Percentiles rank a stretch among this genome's conserved stretches.
Conservation (phyloP, 1,284 basidiomycete species). For the Puccinia hordei region DNA sequence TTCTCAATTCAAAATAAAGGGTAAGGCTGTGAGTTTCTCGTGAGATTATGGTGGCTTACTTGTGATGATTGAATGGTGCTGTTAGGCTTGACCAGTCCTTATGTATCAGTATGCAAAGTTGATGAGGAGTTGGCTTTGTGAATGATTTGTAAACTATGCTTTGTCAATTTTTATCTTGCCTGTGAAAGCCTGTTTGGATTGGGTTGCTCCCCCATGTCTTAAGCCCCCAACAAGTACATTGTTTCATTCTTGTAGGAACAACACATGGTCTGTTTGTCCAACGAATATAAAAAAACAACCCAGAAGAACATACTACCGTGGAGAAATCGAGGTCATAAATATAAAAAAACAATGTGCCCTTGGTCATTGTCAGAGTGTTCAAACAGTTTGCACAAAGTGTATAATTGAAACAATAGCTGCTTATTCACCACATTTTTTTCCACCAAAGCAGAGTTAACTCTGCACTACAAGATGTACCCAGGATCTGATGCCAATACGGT, state of each 20-base stretch:
- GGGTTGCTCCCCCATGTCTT: neutral
- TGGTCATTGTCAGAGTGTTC: too few relatives aligned
- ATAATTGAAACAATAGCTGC: too few relatives aligned
- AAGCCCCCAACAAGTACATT: neutral
- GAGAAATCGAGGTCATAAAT: too few relatives aligned
- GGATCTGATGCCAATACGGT: too few relatives aligned
- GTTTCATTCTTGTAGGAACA: neutral
- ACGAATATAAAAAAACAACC: neutral
- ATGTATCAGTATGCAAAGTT: constrained; percentile 35
- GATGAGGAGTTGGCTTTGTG: constrained; percentile 19
- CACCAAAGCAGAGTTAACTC: too few relatives aligned
- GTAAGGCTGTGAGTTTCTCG: neutral
- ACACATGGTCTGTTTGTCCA: neutral
- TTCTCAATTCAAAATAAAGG: neutral
- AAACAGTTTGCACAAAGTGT: too few relatives aligned
- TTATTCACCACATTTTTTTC: too few relatives aligned
- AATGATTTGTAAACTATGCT: neutral
- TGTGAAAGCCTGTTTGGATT: neutral
- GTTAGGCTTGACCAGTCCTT: constrained; percentile 21
- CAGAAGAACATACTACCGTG: neutral
- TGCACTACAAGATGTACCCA: too few relatives aligned
- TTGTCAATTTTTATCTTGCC: neutral
- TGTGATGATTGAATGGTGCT: neutral
- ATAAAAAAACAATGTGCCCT: too few relatives aligned
- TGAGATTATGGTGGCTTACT: neutral